Evolutionary conservation across 495 filamentous ascomycete genomes (phyloP).

Genomic region (Hypoxylon fragiforme): DNA sequence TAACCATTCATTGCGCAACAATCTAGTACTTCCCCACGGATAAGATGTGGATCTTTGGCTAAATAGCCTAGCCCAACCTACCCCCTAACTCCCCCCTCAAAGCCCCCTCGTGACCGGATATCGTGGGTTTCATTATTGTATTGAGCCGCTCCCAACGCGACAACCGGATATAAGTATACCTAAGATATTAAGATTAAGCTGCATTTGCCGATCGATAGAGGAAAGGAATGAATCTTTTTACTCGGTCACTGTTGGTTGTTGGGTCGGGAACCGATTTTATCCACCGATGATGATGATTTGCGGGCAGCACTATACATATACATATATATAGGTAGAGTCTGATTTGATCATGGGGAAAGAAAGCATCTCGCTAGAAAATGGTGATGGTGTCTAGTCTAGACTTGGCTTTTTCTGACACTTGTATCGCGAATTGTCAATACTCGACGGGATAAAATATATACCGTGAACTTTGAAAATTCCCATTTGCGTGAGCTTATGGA

Average conservation of each 20-base stretch:
- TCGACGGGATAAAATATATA: constrained; percentile 16
- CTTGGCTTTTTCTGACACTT: constrained; percentile 25
- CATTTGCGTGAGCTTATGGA: constrained; percentile 29
- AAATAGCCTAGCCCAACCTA: constrained; percentile 30
- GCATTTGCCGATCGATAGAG: constrained; percentile 20
- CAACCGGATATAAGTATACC: constrained; percentile 3
- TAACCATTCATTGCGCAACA: neutral
- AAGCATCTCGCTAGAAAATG: constrained; percentile 31
- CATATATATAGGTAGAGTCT: too few species aligned
- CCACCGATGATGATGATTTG: constrained; percentile 9
- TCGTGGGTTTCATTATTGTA: neutral
- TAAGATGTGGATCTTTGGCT: constrained; percentile 57
- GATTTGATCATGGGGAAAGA: constrained; percentile 19
- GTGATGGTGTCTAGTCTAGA: constrained; percentile 29
- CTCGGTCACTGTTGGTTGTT: neutral
- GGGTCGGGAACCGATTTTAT: constrained; percentile 3
- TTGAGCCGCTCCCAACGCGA: constrained; percentile 3
- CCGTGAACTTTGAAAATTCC: constrained; percentile 13
- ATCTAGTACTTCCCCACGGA: constrained; percentile 55
- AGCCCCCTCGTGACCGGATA: neutral
- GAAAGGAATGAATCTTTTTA: constrained; percentile 3
- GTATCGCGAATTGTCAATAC: constrained; percentile 26
- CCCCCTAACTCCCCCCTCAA: too few species aligned
- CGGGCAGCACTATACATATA: constrained; percentile 20
- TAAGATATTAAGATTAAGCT: neutral